phyloP scores from a whole-genome alignment of 371 early-diverging fungal species.

The Actinomortierella ambigua region DNA sequence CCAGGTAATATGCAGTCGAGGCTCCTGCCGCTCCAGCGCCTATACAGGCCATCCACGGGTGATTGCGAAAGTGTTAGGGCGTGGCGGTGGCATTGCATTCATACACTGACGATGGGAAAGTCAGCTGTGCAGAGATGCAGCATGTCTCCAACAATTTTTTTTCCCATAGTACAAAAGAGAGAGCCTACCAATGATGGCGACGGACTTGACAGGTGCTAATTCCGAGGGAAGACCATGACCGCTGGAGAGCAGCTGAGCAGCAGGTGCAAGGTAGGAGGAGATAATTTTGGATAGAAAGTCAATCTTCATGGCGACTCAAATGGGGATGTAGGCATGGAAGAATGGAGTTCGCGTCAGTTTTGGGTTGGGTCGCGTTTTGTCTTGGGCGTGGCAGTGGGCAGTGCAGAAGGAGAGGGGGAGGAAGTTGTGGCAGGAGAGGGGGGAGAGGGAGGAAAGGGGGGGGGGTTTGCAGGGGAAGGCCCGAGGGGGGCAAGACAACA shows the following conservation, averaged over 20 bases:
- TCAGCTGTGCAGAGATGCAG: no score
- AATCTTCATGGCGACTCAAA: constrained; percentile 16
- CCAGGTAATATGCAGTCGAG: constrained; percentile 62
- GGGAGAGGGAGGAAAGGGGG: constrained; percentile 1
- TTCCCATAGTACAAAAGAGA: not conserved
- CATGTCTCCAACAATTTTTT: not conserved
- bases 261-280: constrained; percentile 28
- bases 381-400: not conserved
- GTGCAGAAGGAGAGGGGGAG: not conserved
- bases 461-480: not conserved
- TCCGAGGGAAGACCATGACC: constrained; percentile 10
- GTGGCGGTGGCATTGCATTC: not conserved
- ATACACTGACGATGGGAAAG: not conserved
- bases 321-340: not conserved
- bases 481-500: no score
- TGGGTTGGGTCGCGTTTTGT: not conserved
- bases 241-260: constrained; percentile 11
- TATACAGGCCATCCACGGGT: constrained; percentile 7
- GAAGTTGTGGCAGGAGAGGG: not conserved
- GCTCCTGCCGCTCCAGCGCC: constrained; percentile 71
- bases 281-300: constrained; percentile 38
- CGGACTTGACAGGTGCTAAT: constrained; percentile 29
- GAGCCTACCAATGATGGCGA: constrained; percentile 50
- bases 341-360: not conserved
- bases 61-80: not conserved